phyloP scores from a whole-genome alignment of 495 filamentous ascomycete species.

The Hypoxylon subgilvum region DNA sequence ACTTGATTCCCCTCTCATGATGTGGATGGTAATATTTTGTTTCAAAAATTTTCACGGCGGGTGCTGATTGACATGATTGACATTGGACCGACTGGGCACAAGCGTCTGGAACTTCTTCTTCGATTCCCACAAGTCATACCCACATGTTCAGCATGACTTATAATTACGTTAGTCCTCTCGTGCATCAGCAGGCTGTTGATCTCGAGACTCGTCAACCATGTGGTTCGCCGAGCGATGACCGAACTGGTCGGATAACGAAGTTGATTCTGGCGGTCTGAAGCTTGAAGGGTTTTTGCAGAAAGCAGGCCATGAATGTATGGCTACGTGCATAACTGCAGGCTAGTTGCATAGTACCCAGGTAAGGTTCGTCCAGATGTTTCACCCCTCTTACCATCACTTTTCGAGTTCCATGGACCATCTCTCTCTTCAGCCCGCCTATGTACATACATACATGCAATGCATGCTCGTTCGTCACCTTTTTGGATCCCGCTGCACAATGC shows the following conservation, averaged over 20 bases:
- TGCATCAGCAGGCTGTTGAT: slow-evolving; percentile 22
- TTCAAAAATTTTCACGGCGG: neutral
- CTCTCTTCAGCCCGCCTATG: slow-evolving; percentile 18
- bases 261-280: slow-evolving; percentile 25
- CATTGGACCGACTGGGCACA: neutral
- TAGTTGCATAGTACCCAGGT: too few species aligned
- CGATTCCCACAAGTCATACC: slow-evolving; percentile 17
- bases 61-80: neutral
- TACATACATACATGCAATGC: neutral
- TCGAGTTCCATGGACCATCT: neutral
- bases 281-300: too few species aligned
- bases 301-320: too few species aligned
- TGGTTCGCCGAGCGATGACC: slow-evolving; percentile 26
- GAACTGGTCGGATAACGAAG: slow-evolving; percentile 17
- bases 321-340: too few species aligned
- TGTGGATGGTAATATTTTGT: neutral
- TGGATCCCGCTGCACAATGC: slow-evolving; percentile 17
- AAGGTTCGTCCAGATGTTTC: too few species aligned
- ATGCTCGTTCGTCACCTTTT: slow-evolving; percentile 17
- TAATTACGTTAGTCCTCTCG: neutral
- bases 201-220: slow-evolving; percentile 4
- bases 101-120: neutral
- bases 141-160: slow-evolving; percentile 6
- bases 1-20: too few species aligned
- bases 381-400: too few species aligned